phyloP scores from a whole-genome alignment of 441 rosid genomes.

The Metrosideros polymorpha region DNA sequence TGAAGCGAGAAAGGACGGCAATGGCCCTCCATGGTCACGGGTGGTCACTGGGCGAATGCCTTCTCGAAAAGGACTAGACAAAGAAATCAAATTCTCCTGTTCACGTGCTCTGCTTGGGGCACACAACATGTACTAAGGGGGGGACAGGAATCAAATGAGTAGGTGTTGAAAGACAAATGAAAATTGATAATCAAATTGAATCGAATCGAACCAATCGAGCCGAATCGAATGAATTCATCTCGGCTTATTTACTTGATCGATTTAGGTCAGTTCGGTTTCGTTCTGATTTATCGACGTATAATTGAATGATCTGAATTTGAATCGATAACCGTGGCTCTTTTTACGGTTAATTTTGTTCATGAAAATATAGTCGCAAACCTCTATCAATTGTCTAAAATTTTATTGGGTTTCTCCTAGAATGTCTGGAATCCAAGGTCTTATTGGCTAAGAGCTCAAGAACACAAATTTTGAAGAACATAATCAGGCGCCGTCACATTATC shows the following conservation, averaged over 20 bases:
- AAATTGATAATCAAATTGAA: not conserved
- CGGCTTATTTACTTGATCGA: not conserved
- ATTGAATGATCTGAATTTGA: not conserved
- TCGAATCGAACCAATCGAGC: not conserved
- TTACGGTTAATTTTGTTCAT: not conserved
- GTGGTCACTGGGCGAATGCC: constrained; percentile 7
- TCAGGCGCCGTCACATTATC: not conserved
- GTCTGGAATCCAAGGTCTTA: not conserved
- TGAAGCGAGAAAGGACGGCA: constrained; percentile 2
- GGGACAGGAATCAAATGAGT: not conserved
- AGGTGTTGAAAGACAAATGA: not conserved
- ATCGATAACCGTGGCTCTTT: rapidly evolving
- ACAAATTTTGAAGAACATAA: not conserved
- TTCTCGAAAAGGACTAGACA: constrained; percentile 28
- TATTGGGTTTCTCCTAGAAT: not conserved
- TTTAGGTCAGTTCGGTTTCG: not conserved
- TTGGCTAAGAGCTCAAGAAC: not conserved
- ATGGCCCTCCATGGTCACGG: constrained; percentile 16
- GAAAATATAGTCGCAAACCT: not conserved
- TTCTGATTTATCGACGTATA: rapidly evolving
- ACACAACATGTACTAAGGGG: not conserved
- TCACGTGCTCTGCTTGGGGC: constrained; percentile 14
- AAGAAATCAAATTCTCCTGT: constrained; percentile 7
- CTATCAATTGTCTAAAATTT: not conserved
- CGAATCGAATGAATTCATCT: not conserved